Base-by-base conservation (phyloP, 148 eudicot species). In the Camellia japonica region DNA sequence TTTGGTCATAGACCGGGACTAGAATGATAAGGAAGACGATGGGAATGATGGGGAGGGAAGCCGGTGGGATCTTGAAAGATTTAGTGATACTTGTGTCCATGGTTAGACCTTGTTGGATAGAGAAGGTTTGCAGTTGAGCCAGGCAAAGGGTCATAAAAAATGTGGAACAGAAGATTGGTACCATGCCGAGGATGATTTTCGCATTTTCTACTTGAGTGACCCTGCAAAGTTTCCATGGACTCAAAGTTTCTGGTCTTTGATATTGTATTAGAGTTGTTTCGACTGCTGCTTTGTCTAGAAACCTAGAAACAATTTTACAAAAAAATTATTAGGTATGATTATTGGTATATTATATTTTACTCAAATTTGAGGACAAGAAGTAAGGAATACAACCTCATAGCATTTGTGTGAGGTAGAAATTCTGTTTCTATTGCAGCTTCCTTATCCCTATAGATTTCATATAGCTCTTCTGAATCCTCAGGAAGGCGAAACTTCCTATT, bases 191-290 rank as follows among this genome's bases (percentile, higher is more conserved):
- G 10, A 89, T 18, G 76, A 83, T 84, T 68, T 89, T 89, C 3
- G 88, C 89, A 56, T 89, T 86, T 62, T 89, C 91, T n/a, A 89
- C 91, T 84, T 86, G 91, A 19, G 89, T 89, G 1, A 89, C 89
- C 55, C 82, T 86, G 85, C 91, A 89, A 72, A 83, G 83, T 67
- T 79, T 84, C 89, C 89, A 86, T 20, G 88, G 82, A 61, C 56
- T 82, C 12, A 75, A 58, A 1, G 13, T 62, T 49, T 52, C 62
- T 11, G 73, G 74, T 3, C 23, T 78, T 7, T 18, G 63, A 10
- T 44, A 12, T 58, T 55, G 67, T 13, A 76, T 49, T 18, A 70
- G 13, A 0, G 80, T n/a, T 81, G 78, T 70, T 75, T 83, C 82
- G 66, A 86, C 71, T 1, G 91, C 89, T 70, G 91, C 88, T 86